Evolutionary conservation across 495 filamentous ascomycete species (phyloP).

Genomic region (Delitschia confertaspora): DNA sequence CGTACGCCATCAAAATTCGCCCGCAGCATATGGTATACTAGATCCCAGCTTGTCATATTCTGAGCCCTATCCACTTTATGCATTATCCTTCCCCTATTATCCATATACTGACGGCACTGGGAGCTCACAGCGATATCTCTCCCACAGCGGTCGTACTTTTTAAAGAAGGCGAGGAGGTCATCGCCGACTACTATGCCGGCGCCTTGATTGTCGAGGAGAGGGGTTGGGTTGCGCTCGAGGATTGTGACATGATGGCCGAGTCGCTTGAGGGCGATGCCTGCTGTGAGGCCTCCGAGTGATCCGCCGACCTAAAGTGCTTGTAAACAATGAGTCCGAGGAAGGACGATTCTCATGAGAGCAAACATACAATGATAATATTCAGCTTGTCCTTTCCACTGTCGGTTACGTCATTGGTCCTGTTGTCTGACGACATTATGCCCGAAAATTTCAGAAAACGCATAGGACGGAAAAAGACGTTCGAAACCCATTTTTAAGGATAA

Average conservation of each 20-base stretch:
- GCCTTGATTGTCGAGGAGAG: constrained; percentile 42
- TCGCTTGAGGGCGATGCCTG: constrained; percentile 41
- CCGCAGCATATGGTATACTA: constrained; percentile 46
- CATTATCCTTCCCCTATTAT: constrained; percentile 15
- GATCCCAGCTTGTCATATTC: constrained; percentile 42
- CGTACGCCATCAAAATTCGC: constrained; percentile 47
- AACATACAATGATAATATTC: constrained; percentile 16
- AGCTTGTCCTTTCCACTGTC: constrained; percentile 1
- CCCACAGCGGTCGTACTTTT: constrained; percentile 14
- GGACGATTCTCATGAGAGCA: background rate
- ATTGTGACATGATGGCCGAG: constrained; percentile 41
- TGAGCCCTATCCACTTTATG: constrained; percentile 21
- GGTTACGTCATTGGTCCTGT: background rate
- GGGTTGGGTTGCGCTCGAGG: constrained; percentile 35
- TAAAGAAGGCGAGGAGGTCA: constrained; percentile 20
- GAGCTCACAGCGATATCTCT: constrained; percentile 11
- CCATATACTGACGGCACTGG: constrained; percentile 14
- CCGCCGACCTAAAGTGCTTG: constrained; percentile 15
- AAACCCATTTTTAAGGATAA: no score
- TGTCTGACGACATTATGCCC: background rate
- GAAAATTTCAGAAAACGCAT: no score
- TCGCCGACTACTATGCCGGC: constrained; percentile 42
- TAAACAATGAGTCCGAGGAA: background rate
- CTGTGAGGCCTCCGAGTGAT: constrained; percentile 17
- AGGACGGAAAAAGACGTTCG: background rate